Base-by-base conservation (phyloP, 495 filamentous ascomycete species). In the Cercophora samala region DNA sequence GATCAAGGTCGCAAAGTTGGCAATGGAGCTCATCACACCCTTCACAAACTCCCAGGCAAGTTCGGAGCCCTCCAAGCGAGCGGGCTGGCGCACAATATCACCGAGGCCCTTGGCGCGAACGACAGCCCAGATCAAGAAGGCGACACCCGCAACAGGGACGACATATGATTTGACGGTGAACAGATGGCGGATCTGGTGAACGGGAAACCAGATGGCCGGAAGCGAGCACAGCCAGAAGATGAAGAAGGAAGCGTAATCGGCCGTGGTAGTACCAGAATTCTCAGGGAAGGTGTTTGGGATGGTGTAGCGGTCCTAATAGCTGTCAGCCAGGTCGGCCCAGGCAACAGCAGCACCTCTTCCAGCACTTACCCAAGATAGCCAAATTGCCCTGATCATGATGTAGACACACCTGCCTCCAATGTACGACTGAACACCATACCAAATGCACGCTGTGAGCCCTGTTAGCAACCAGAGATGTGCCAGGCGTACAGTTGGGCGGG, bases 151-250 rank as follows among this genome's bases (percentile, higher is more conserved):
- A 53, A 85, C 82, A 0, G 93, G 93, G 3, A 96, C 93, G 68
- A 96, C 87, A 73, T 86, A 91, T 5, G 93, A 85, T 79, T 97
- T 97, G 72, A 91, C 91, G 21, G 93, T 97, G 76, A 97, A 97
- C 22, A 97, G 82, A 77, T 97, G 93, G 62, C 93, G 81, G 70
- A 91, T 85, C 77, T 89, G 81, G 72, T 91, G 86, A 6, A 91
- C 89, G 0, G 88, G 89, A 72, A 89, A 89, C 90, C 92, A 97
- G 60, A 97, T 89, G 8, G 91, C 91, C 0, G 92, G 92, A n/a
- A 96, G 78, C 29, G 89, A 92, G 68, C 81, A 73, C 4, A 91
- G 75, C 92, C 91, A 96, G 73, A 96, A 96, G 62, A 96, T 77
- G 81, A 94, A 91, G 77, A 94, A 96, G 24, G 90, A 89, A 54